Base-by-base conservation (phyloP, 805 yeast genomes). In the Sugiyamaella americana region DNA sequence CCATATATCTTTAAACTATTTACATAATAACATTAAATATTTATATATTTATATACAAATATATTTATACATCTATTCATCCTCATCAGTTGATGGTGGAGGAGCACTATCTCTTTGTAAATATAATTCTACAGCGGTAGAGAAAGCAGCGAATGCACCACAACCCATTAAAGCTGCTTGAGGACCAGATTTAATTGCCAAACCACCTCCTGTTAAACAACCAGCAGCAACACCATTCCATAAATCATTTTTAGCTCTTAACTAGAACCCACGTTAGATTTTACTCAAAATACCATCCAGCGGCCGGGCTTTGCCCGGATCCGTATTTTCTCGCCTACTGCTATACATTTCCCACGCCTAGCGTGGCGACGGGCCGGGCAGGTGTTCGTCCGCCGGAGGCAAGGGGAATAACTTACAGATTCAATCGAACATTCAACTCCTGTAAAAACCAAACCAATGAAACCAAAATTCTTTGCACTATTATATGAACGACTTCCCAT, bases 71-170 rank as follows among this genome's bases (percentile, higher is more conserved):
- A 11, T 21, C 44, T 52, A 63, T 52, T 64, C 65, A 47, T 88
- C 94, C 66, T 88, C 93, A 68, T 93, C 98, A 60, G 85, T 82
- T 40, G 72, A 62, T 17, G 98, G 97, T 20, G 98, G 97, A 41
- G 76, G 76, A 2, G 82, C 80, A 61, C 82, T 75, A 55, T 88
- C 97, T 57, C 85, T 79, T 56, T 89, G 77, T 83, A 89, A 75
- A 58, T 89, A 89, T 54, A 84, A 63, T 62, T 89, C 96, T 49
- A 89, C 69, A 45, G 67, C 70, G 3, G 66, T 52, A 47, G 95
- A 83, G 64, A 93, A 93, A 5, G 93, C 95, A 2, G 98, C 97
- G 70, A 93, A 93, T 5, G 97, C 98, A 22, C 94, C 96, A 72
- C 98, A 93, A 1, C 98, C 98, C 49, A 89, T 63, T 21, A 80